phyloP scores from a whole-genome alignment of 805 yeast species.

The Sugiyamaella lignohabitans region DNA sequence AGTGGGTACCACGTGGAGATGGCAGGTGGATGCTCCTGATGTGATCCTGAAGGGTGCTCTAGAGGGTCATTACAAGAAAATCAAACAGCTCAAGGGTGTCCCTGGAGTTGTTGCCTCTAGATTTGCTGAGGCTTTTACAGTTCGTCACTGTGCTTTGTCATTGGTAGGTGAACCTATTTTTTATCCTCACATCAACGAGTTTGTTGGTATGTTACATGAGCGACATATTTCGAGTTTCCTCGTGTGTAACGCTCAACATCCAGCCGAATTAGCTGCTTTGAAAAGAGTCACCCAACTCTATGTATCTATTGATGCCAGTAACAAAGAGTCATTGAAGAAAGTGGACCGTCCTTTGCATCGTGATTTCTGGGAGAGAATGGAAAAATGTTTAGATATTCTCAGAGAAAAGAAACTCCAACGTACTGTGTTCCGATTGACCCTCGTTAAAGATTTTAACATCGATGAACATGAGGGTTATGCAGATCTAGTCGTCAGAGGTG shows the following conservation, averaged over 20 bases:
- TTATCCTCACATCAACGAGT: constrained; percentile 84
- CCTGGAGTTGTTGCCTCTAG: constrained; percentile 90
- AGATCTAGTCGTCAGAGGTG: constrained; percentile 72
- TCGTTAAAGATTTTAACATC: constrained; percentile 91
- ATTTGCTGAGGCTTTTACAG: constrained; percentile 84
- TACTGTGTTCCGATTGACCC: constrained; percentile 83
- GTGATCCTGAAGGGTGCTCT: constrained; percentile 77
- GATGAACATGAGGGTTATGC: constrained; percentile 75
- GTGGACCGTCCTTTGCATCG: constrained; percentile 85
- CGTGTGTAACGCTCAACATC: constrained; percentile 96
- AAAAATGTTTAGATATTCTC: constrained; percentile 72
- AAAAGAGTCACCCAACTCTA: constrained; percentile 82
- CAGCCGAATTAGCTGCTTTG: constrained; percentile 65
- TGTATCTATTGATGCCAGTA: constrained; percentile 92
- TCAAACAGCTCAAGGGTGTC: constrained; percentile 91
- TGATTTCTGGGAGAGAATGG: constrained; percentile 88
- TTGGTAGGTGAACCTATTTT: constrained; percentile 93
- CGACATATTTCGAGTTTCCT: constrained; percentile 76
- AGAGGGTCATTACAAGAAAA: constrained; percentile 83
- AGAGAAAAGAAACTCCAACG: constrained; percentile 75
- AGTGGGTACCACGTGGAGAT: constrained; percentile 91
- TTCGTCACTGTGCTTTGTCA: constrained; percentile 86
- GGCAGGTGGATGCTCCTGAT: constrained; percentile 92
- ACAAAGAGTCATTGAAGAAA: constrained; percentile 67
- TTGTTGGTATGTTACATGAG: constrained; percentile 72